Evolutionary conservation across 2,329 filamentous ascomycete species (phyloP).

Genomic region (Aspergillus alliaceus): DNA sequence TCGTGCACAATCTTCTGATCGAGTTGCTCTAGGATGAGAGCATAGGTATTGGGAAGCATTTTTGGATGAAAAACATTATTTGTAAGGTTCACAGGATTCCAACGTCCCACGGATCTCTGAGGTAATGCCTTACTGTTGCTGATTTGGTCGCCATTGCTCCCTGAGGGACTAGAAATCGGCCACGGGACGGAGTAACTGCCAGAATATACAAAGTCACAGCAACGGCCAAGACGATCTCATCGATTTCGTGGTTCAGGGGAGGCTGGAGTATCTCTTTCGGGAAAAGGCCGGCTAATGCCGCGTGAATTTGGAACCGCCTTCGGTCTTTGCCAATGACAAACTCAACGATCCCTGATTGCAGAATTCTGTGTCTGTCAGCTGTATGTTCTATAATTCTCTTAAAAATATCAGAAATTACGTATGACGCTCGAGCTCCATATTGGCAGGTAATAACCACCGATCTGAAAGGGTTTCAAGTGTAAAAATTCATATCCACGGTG

Average conservation of each 20-base stretch:
- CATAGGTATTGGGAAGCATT: constrained; percentile 4
- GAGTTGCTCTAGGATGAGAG: constrained; percentile 6
- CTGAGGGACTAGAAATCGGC: constrained; percentile 5
- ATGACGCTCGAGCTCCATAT: no score
- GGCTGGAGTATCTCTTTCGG: constrained; percentile 12
- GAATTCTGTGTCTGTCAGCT: no score
- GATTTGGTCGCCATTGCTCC: constrained; percentile 3
- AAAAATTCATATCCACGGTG: no score
- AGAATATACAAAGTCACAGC: constrained; percentile 17
- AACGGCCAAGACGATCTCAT: constrained; percentile 12
- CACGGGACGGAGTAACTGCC: constrained; percentile 14
- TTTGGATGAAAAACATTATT: constrained; percentile 10
- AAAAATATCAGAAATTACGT: no score
- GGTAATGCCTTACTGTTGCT: not conserved
- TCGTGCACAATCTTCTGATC: not conserved
- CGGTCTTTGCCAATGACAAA: constrained; percentile 11
- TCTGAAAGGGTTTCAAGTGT: no score
- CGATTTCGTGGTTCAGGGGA: constrained; percentile 4
- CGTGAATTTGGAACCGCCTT: constrained; percentile 12
- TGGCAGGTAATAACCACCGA: no score
- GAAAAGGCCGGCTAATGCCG: constrained; percentile 9
- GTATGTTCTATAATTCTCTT: no score
- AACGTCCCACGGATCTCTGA: constrained; percentile 1
- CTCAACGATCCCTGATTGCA: constrained; percentile 10
- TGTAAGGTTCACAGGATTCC: constrained; percentile 7